These are phyloP conservation scores for Talaromyces sp. DNA, from an alignment of 2,329 filamentous ascomycete species.

Conservation along the genomic window DNA sequence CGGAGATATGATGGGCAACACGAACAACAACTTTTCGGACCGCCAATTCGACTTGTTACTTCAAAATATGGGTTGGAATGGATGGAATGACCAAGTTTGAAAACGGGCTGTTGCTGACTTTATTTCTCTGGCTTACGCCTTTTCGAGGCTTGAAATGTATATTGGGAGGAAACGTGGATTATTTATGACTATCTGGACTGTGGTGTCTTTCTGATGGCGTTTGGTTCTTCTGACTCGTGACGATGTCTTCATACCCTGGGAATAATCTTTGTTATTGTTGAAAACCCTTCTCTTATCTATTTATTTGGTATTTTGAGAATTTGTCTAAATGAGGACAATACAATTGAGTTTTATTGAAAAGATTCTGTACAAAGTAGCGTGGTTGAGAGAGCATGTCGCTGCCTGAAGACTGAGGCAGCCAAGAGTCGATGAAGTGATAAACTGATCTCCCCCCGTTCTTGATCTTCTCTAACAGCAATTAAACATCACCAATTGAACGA, in stretches of 20 bases:
- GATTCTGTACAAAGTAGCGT: neutral
- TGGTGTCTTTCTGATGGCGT: neutral
- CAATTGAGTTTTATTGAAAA: neutral
- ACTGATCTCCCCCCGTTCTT: neutral
- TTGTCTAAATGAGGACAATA: neutral
- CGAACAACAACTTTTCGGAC: slow-evolving; percentile 32
- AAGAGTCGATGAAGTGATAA: neutral
- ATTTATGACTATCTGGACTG: neutral
- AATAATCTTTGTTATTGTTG: slow-evolving; percentile 1
- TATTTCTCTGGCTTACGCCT: neutral
- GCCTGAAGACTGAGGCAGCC: neutral
- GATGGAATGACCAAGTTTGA: slow-evolving; percentile 23
- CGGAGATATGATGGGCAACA: slow-evolving; percentile 15
- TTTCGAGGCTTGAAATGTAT: neutral
- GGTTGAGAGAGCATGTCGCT: neutral
- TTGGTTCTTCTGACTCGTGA: neutral
- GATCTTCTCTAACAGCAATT: neutral
- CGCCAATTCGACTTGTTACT: slow-evolving; percentile 37
- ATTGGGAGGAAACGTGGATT: neutral
- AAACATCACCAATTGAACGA: neutral
- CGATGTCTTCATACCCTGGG: slow-evolving; percentile 14
- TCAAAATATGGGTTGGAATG: slow-evolving; percentile 28
- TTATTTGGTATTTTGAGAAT: neutral
- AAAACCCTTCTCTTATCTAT: neutral
- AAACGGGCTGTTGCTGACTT: neutral